phyloP scores from a whole-genome alignment of 192 early-diverging fungal species.

The Coemansia reversa region DNA sequence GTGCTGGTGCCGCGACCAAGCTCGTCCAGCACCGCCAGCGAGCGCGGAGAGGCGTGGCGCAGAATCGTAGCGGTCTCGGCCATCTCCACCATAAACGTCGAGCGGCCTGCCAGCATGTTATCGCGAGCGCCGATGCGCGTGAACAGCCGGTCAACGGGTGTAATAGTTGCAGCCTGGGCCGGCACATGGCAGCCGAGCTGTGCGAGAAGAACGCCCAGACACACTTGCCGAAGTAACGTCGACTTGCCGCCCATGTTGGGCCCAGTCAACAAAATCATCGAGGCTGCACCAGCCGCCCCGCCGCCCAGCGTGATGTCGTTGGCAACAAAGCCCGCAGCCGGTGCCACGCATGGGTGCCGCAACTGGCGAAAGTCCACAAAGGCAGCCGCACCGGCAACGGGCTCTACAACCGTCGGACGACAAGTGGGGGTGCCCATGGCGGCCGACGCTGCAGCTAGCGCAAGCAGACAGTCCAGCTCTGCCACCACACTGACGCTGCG shows the following conservation, averaged over 20 bases:
- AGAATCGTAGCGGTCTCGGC: conserved; percentile 92
- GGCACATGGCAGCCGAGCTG: conserved; percentile 96
- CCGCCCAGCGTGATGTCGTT: conserved; percentile 82
- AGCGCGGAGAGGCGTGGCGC: conserved; percentile 82
- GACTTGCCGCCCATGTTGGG: conserved; percentile 99
- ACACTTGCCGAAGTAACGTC: conserved; percentile 92
- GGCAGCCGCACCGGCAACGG: conserved; percentile 49
- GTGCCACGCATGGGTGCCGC: conserved; percentile 88
- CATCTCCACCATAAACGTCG: conserved; percentile 97
- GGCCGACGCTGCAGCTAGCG: conserved; percentile 66
- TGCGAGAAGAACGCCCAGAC: conserved; percentile 93
- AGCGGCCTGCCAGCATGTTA: conserved; percentile 90
- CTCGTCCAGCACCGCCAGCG: conserved; percentile 96
- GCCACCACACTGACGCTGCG: conserved; percentile 69
- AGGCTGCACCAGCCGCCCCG: conserved; percentile 37
- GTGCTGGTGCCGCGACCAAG: conserved; percentile 96
- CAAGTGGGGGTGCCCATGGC: conserved; percentile 78
- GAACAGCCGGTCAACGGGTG: conserved; percentile 91
- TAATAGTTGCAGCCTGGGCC: conserved; percentile 67
- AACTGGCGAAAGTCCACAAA: conserved; percentile 83
- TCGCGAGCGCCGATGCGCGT: conserved; percentile 98
- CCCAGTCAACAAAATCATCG: conserved; percentile 89
- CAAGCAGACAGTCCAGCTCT: conserved; percentile 84
- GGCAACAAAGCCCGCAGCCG: conserved; percentile 80
- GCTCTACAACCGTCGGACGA: conserved; percentile 79